Conservation (phyloP, 441 rosid species). For the Aquilaria agallochum region DNA sequence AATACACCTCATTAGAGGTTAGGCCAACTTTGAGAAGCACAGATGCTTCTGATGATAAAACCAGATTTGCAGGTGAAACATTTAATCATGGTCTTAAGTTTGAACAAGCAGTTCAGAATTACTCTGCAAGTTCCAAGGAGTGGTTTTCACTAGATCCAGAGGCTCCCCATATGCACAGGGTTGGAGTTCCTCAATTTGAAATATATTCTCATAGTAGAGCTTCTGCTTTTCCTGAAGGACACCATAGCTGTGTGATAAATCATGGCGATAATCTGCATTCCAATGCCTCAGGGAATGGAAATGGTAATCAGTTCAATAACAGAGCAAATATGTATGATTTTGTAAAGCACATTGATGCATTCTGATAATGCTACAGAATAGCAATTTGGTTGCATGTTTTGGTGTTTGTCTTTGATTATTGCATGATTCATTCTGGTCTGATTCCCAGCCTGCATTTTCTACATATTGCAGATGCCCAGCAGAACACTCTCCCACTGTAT, state of each 20-base stretch:
- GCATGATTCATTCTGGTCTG: background rate
- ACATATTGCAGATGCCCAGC: slow-evolving; percentile 39
- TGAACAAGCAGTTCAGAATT: slow-evolving; percentile 23
- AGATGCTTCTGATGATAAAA: slow-evolving; percentile 25
- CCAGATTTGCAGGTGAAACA: slow-evolving; percentile 22
- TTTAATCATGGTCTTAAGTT: slow-evolving; percentile 26
- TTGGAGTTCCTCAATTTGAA: slow-evolving; percentile 34
- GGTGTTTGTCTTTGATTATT: background rate
- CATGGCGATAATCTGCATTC: slow-evolving; percentile 23
- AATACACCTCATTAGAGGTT: too few relatives aligned
- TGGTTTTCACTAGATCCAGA: slow-evolving; percentile 28
- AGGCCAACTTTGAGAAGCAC: slow-evolving; percentile 4
- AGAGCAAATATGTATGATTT: slow-evolving; percentile 21
- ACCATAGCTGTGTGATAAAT: slow-evolving; percentile 27
- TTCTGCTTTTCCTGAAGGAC: slow-evolving; percentile 38
- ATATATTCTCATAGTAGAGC: slow-evolving; percentile 41
- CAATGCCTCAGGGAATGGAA: slow-evolving; percentile 17
- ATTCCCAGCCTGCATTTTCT: slow-evolving; percentile 23
- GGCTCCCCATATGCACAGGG: slow-evolving; percentile 26
- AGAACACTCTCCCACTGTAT: slow-evolving; percentile 21
- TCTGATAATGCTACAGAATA: slow-evolving; percentile 2
- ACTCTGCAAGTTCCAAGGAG: slow-evolving; percentile 44
- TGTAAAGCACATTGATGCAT: slow-evolving; percentile 25
- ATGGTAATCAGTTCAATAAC: slow-evolving; percentile 24
- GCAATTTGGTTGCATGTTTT: slow-evolving; percentile 10